Evolutionary conservation across 106 monocot genomes (phyloP).

Genomic region (Acanthochlamys bracteata): DNA sequence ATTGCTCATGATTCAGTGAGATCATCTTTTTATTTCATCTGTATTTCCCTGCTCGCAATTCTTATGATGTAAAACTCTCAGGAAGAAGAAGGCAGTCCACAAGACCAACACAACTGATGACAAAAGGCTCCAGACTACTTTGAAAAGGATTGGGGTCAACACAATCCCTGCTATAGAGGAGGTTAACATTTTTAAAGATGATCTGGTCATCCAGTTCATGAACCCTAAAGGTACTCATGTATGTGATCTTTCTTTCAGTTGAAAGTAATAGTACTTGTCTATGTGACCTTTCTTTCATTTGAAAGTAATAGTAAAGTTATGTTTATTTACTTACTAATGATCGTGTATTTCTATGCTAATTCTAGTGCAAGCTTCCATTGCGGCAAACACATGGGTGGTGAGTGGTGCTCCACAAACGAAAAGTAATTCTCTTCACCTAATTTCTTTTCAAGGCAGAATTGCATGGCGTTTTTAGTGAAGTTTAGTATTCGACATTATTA

Average conservation of each 20-base stretch:
- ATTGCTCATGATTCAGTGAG: too few relatives aligned
- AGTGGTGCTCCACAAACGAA: slow-evolving; percentile 14
- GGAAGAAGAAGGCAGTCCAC: slow-evolving; percentile 19
- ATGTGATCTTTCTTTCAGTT: too few relatives aligned
- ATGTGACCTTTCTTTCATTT: too few relatives aligned
- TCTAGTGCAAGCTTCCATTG: slow-evolving; percentile 18
- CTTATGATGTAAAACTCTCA: background rate
- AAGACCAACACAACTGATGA: slow-evolving; percentile 14
- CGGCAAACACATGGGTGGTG: slow-evolving; percentile 12
- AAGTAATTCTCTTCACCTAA: background rate
- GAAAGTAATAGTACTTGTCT: background rate
- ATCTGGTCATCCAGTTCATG: slow-evolving; percentile 6
- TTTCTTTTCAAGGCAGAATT: too few relatives aligned
- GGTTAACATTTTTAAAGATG: slow-evolving; percentile 17
- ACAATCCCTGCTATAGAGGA: slow-evolving; percentile 15
- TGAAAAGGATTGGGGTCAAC: slow-evolving; percentile 15
- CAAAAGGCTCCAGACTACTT: slow-evolving; percentile 14
- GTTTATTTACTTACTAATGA: background rate
- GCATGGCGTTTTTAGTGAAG: background rate
- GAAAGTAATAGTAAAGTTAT: background rate
- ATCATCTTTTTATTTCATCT: too few relatives aligned
- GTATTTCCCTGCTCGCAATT: too few relatives aligned
- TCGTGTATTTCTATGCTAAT: background rate
- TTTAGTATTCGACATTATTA: background rate
- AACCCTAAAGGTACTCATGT: slow-evolving; percentile 6